Evolutionary conservation across 2,329 filamentous ascomycete genomes (phyloP).

Genomic region (Pezicula neosporulosa): DNA sequence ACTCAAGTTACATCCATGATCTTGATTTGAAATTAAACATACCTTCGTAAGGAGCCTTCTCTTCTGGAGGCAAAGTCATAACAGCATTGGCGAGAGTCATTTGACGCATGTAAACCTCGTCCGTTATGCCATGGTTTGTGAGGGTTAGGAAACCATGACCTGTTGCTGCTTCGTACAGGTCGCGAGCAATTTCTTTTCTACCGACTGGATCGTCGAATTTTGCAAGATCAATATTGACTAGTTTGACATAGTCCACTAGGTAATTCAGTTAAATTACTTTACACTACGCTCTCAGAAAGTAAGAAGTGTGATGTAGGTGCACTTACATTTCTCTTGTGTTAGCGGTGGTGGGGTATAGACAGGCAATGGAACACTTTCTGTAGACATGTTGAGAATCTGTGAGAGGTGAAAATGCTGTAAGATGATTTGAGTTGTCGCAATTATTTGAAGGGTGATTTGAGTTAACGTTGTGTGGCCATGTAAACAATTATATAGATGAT

Average conservation of each 20-base stretch:
- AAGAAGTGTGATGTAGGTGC: background rate
- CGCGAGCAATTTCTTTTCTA: slow-evolving; percentile 23
- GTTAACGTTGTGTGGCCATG: background rate
- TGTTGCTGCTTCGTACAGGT: slow-evolving; percentile 26
- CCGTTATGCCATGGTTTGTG: slow-evolving; percentile 25
- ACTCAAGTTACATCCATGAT: background rate
- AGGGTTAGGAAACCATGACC: slow-evolving; percentile 25
- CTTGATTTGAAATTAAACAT: background rate
- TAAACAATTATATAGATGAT: background rate
- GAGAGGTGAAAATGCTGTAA: background rate
- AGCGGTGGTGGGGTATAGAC: background rate
- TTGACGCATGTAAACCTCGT: slow-evolving; percentile 23
- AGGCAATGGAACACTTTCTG: background rate
- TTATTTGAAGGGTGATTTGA: background rate
- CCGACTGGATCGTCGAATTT: slow-evolving; percentile 24
- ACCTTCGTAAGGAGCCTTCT: slow-evolving; percentile 26
- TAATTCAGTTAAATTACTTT: background rate
- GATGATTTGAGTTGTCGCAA: background rate
- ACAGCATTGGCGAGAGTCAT: slow-evolving; percentile 25
- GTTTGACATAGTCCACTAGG: slow-evolving; percentile 22
- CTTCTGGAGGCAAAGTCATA: slow-evolving; percentile 24
- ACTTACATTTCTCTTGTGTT: slow-evolving; percentile 4
- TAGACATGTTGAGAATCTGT: background rate
- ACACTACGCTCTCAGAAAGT: background rate
- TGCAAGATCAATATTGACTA: slow-evolving; percentile 25